These are phyloP conservation scores for Metschnikowia henanensis DNA, from an alignment of 805 yeast species.

Conservation along the genomic window DNA sequence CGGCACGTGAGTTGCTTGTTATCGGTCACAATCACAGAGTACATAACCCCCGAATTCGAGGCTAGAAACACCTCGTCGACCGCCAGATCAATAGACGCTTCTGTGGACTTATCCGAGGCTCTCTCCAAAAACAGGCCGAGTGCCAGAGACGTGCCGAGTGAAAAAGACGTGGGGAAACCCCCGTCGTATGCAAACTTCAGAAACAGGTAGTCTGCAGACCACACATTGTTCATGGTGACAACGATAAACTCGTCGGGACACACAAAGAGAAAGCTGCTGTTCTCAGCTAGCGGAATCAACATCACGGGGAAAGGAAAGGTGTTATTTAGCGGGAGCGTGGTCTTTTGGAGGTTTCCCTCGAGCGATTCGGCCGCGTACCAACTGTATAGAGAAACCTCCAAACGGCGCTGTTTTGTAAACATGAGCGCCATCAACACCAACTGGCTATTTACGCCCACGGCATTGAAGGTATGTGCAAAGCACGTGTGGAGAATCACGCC, in stretches of 20 bases:
- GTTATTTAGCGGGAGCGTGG: constrained; percentile 41
- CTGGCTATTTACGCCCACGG: constrained; percentile 26
- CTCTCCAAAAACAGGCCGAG: background rate
- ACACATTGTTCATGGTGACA: constrained; percentile 43
- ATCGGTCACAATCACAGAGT: constrained; percentile 26
- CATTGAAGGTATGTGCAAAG: constrained; percentile 38
- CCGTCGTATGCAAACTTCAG: constrained; percentile 20
- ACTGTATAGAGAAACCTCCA: constrained; percentile 37
- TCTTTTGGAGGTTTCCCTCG: constrained; percentile 30
- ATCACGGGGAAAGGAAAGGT: constrained; percentile 44
- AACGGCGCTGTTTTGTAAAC: constrained; percentile 37
- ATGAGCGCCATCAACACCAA: constrained; percentile 35
- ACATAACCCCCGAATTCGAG: constrained; percentile 35
- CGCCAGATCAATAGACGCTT: no score
- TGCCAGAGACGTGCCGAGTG: constrained; percentile 23
- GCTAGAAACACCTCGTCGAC: constrained; percentile 33
- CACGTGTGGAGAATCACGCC: constrained; percentile 44
- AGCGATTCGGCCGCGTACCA: constrained; percentile 41
- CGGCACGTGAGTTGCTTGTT: constrained; percentile 15
- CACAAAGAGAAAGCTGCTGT: constrained; percentile 40
- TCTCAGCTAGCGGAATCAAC: constrained; percentile 37
- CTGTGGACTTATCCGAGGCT: no score
- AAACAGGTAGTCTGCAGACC: constrained; percentile 47
- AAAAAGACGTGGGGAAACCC: constrained; percentile 43
- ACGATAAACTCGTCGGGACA: constrained; percentile 32